phyloP scores from a whole-genome alignment of 179 eudicot species.

The Sideroxylon spinosum region DNA sequence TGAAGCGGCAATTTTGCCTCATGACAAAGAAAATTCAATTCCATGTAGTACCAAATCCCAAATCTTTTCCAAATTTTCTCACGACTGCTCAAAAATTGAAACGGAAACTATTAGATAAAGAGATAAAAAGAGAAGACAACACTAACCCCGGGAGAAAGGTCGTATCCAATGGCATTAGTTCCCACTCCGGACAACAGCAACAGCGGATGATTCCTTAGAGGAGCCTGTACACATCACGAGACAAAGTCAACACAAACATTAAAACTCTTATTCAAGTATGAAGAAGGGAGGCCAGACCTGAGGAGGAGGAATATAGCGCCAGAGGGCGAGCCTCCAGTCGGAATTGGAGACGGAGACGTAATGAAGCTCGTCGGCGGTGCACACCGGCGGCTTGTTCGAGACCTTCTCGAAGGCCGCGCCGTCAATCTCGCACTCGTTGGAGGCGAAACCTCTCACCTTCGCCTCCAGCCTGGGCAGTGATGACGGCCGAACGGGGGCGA shows the following conservation, averaged over 20 bases:
- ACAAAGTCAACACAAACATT: background rate
- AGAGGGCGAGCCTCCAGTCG: conserved; percentile 68
- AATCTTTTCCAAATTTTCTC: background rate
- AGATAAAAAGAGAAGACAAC: background rate
- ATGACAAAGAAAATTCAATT: background rate
- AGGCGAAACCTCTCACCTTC: conserved; percentile 32
- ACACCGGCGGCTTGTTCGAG: conserved; percentile 45
- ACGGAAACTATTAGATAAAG: too few species aligned
- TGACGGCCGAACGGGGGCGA: conserved; percentile 11
- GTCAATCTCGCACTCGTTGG: conserved; percentile 7
- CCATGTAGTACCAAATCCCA: background rate
- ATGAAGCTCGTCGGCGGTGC: conserved; percentile 89
- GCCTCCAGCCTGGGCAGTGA: conserved; percentile 1
- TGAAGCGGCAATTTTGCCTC: background rate
- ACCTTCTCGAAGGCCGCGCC: conserved; percentile 23
- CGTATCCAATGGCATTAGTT: conserved; percentile 92
- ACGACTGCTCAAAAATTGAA: too few species aligned
- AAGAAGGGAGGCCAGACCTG: conserved; percentile 25
- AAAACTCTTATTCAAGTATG: background rate
- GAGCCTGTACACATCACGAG: conserved; percentile 36
- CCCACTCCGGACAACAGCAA: conserved; percentile 91
- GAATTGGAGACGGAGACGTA: conserved; percentile 58
- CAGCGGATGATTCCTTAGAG: conserved; percentile 78
- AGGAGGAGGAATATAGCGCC: conserved; percentile 67
- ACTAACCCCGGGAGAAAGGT: conserved; percentile 88